Evolutionary conservation across 2,329 filamentous ascomycete genomes (phyloP), one percentile per base, ranked within the genome.

Genomic region (Neophaeococcomyces mojaviensis): DNA sequence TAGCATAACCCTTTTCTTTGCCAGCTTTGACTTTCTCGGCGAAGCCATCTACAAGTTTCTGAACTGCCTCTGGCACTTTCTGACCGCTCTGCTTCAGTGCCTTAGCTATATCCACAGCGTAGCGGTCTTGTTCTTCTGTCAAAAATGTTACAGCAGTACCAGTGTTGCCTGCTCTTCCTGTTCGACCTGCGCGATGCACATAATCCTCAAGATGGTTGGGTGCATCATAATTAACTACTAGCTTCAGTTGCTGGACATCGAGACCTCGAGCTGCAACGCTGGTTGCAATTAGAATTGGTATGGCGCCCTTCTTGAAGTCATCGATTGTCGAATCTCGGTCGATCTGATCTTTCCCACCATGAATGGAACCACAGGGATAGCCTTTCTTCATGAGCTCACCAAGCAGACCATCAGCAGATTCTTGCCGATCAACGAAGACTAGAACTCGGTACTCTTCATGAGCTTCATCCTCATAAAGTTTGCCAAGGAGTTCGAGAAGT

Each of bases 161-260:
- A 18, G 81, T 95, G 59, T 96, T 94, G 10, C 92, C 92, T 37
- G 92, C 92, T 61, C 92, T 84, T 9, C 92, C 92, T 6, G 92
- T 97, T 58, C 92, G 86, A 39, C 92, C 92, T 46, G 86, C 88
- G 52, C 92, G 84, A 64, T 96, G 92, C 10, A 97, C 90, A 59
- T 97, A 97, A 61, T 97, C 92, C 67, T 98, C 92, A 51, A 95
- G 68, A 67, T 97, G 89, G 59, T 94, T 94, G 1, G 89, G 90
- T 1, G 84, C 86, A 61, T 96, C 89, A 62, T 88, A 96, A 67
- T 97, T 97, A 68, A 98, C 82, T 7, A 98, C 92, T 26, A 97
- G 76, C 65, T 94, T 96, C 28, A 98, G 74, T 63, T 94, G 88
- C 67, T 96, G 95, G 36, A 98, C 90, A 63, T 98, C 92, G 33